Conservation (phyloP, 129 eudicot genomes). For the Pseudognaphalium luteoalbum region DNA sequence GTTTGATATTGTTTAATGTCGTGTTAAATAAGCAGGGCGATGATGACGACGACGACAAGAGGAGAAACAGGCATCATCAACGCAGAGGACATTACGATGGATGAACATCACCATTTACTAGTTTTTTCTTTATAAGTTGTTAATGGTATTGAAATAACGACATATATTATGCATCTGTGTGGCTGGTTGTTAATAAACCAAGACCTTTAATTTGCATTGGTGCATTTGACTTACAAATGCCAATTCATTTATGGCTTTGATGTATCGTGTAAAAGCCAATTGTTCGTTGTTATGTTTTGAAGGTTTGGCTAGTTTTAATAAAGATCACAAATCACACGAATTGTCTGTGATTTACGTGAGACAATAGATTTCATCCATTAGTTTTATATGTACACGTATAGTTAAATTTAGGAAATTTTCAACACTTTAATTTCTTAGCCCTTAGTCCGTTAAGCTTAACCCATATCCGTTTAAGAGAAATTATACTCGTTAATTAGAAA, state of each 20-base stretch:
- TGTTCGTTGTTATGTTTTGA: background rate
- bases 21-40: conserved; percentile 23
- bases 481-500: too few species aligned
- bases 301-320: background rate
- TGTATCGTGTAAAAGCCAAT: background rate
- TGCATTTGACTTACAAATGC: background rate
- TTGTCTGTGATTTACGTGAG: background rate
- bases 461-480: too few species aligned
- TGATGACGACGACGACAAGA: conserved; percentile 19
- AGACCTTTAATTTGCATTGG: background rate
- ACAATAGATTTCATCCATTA: background rate
- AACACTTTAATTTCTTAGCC: background rate
- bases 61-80: conserved; percentile 17
- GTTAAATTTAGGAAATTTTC: too few species aligned
- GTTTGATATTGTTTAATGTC: background rate
- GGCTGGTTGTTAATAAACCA: background rate
- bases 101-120: conserved; percentile 9
- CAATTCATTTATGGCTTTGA: background rate
- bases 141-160: background rate
- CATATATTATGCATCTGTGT: background rate
- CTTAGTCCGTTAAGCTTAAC: background rate
- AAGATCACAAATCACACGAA: background rate
- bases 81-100: conserved; percentile 8
- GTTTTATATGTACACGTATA: too few species aligned
- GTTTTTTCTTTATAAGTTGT: background rate